phyloP scores from a whole-genome alignment of 495 filamentous ascomycete species.

The Aspergillus nanangensis region DNA sequence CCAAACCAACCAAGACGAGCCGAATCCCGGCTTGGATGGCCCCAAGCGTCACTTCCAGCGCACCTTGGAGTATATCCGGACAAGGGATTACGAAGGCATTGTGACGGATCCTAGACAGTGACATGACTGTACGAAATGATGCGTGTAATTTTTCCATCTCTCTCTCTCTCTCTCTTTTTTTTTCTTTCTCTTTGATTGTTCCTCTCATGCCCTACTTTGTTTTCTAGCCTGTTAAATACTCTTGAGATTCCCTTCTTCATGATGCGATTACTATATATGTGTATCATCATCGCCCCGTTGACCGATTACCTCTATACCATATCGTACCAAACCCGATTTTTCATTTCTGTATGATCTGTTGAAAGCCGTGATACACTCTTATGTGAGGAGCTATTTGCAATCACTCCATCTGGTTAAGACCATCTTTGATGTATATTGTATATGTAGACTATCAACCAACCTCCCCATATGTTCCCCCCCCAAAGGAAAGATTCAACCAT shows the following conservation, averaged over 20 bases:
- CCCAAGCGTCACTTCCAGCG: conserved; percentile 90
- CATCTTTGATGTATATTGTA: no score
- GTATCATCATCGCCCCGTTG: conserved; percentile 25
- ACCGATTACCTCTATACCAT: neutral
- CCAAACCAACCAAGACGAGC: conserved; percentile 64
- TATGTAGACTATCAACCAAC: no score
- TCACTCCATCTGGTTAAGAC: no score
- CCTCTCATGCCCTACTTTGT: neutral
- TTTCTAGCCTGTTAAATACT: conserved; percentile 14
- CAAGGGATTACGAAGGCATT: conserved; percentile 89
- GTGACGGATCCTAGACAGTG: conserved; percentile 66
- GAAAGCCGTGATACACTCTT: no score
- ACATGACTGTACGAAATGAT: conserved; percentile 14
- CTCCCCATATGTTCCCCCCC: no score
- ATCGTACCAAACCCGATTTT: conserved; percentile 18
- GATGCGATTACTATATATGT: conserved; percentile 28
- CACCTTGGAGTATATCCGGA: conserved; percentile 87
- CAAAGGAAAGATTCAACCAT: neutral
- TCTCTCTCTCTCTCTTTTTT: conserved; percentile 3
- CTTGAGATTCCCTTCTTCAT: conserved; percentile 10
- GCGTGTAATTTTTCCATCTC: conserved; percentile 1
- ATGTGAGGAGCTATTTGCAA: no score
- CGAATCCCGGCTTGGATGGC: conserved; percentile 73
- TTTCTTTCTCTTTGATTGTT: conserved; percentile 1
- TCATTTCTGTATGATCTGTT: conserved; percentile 1